Base-by-base conservation (phyloP, 169 alveolate genomes). In the Eimeria necatrix region DNA sequence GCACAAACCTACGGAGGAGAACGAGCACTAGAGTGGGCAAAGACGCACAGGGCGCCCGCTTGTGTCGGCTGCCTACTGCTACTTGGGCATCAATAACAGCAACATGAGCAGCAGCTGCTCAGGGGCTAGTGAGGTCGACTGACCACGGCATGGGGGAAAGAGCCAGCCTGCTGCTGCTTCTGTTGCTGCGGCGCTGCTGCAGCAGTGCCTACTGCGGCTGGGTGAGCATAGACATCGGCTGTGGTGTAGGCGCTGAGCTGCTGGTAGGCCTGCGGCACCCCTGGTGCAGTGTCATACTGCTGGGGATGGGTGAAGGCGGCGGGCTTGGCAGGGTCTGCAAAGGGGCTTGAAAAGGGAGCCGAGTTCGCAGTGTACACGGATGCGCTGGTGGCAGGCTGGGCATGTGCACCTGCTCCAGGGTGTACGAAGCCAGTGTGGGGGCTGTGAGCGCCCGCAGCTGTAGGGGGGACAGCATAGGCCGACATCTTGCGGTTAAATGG, bases 401-500 rank as follows among this genome's bases (percentile, higher is more conserved):
- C 52, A 71, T 51, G 91, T 56, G 91, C 91, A 83, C 91, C 68
- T 32, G 3, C 41, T 32, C 41, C 41, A 20, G 91, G 53, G 32
- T 71, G 91, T 16, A 83, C 49, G 41, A 83, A 83, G 61, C 76
- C 76, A 5, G 91, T 83, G 91, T 83, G 91, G 91, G 91, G 91
- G 91, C 91, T 83, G 74, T 48, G 73, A 22, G 73, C 76, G 22
- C 49, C 76, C 4, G 91, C 32, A 56, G 91, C 91, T 10, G 91
- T 76, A 18, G 71, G 53, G 9, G 91, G 91, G 51, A 56, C 56
- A 4, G 76, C 70, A 52, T 83, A 83, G 20, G 60, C 91, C 59
- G 91, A 83, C 91, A 83, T 83, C 24, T 83, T 83, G 91, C 24
- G 12, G 32, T 8, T 68, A n/a, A 49, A 83, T 56, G 4, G 20